Base-by-base conservation (phyloP, 2,329 filamentous ascomycete species). In the Nannizzia gypsea region DNA sequence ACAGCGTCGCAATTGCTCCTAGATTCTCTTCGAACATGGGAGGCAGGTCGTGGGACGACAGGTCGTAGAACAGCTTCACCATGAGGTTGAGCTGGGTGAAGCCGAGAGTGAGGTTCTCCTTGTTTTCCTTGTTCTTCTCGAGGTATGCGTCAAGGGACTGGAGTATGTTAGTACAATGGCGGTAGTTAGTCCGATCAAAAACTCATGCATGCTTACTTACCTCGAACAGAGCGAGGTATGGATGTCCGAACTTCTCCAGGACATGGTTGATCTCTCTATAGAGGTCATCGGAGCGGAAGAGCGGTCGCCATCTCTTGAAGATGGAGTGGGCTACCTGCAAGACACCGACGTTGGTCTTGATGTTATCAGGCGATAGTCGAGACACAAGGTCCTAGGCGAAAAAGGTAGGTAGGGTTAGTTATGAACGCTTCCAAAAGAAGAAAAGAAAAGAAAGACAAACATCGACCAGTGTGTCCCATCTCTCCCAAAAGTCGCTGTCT, bases 261-360 rank as follows among this genome's bases (percentile, higher is more conserved):
- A 99, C 95, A 77, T 99, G 93, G 74, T 96, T 93, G 77, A 99
- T 95, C 76, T 99, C 93, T 38, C 84, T 88, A 73, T 90, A 99
- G 9, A 99, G 83, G 57, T 88, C 90, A 73, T 99, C 90, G 48
- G 91, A 96, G 63, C 88, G 85, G 77, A 95, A 96, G 44, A 99
- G 80, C 6, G 93, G 95, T 65, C 93, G 83, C 93, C 93, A 99
- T 72, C 93, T 82, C 72, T 88, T 89, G 77, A 97, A 99, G 67
- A 99, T 97, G 56, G 93, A 97, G 76, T 99, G 93, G 66, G 95
- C 95, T 50, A 99, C 93, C 75, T 96, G 90, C 62, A 99, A 80
- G 17, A 99, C 93, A 65, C 93, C 95, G 68, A 91, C 89, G 74
- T 97, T 99, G 72, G 90, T 81, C 65, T 86, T 85, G 62, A 87